Percentiles rank a stretch among this genome's conserved stretches.
Conservation (phyloP, 73 alveolate genomes). For the Breviolum minutum region DNA sequence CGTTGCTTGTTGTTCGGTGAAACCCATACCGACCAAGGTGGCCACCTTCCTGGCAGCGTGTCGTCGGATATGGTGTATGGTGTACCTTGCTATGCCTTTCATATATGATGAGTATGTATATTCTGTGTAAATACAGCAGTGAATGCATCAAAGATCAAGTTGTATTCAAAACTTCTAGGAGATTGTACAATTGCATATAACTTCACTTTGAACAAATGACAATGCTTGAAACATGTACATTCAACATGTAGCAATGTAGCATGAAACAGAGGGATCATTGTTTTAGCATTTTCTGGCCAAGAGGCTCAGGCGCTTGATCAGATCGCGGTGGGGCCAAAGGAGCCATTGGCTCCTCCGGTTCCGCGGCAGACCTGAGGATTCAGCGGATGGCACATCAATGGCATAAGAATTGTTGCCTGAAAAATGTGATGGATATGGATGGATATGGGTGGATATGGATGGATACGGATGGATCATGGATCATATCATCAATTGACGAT, state of each 20-base stretch:
- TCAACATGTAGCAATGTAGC: too few relatives aligned
- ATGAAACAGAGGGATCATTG: too few relatives aligned
- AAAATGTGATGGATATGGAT: too few relatives aligned
- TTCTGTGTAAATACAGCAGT: background rate
- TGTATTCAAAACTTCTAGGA: background rate
- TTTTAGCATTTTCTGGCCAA: background rate
- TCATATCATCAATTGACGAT: too few relatives aligned
- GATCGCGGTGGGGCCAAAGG: constrained; percentile 16
- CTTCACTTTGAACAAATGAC: too few relatives aligned
- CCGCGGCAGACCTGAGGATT: background rate
- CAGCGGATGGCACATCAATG: too few relatives aligned
- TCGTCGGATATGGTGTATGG: background rate
- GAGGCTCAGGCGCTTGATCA: background rate
- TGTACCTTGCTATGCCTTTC: background rate
- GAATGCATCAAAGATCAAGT: background rate
- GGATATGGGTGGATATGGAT: too few relatives aligned
- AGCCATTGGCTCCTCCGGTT: background rate
- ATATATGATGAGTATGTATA: background rate
- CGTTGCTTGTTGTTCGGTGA: constrained; percentile 52
- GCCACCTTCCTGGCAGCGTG: constrained; percentile 42
- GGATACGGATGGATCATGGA: too few relatives aligned
- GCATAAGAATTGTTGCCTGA: too few relatives aligned
- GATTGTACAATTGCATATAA: too few relatives aligned
- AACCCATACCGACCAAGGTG: constrained; percentile 78
- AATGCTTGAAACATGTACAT: too few relatives aligned